Evolutionary conservation across 495 filamentous ascomycete genomes (phyloP).

Genomic region (Beverwykella pulmonaria): DNA sequence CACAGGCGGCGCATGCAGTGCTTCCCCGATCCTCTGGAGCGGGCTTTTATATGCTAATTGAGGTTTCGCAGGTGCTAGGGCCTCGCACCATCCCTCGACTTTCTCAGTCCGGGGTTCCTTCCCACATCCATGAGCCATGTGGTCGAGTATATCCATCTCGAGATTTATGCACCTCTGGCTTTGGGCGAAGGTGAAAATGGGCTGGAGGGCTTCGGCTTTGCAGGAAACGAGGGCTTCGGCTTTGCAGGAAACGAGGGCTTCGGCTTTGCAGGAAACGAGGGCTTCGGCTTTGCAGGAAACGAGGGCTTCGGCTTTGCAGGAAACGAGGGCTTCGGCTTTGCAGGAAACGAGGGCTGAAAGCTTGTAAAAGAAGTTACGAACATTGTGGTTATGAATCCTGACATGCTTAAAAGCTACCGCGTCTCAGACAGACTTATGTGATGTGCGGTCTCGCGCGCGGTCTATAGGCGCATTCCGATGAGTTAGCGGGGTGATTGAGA

Average conservation of each 20-base stretch:
- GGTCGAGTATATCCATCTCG: slow-evolving; percentile 11
- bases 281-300: slow-evolving; percentile 41
- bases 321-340: slow-evolving; percentile 43
- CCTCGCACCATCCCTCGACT: neutral
- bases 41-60: slow-evolving; percentile 33
- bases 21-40: slow-evolving; percentile 30
- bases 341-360: slow-evolving; percentile 42
- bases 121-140: neutral
- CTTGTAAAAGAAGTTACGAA: slow-evolving; percentile 56
- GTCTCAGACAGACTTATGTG: slow-evolving; percentile 19
- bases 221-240: slow-evolving; percentile 42
- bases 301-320: slow-evolving; percentile 41
- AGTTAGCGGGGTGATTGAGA: slow-evolving; percentile 42
- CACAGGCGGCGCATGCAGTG: slow-evolving; percentile 16
- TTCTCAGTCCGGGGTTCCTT: neutral
- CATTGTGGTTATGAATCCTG: slow-evolving; percentile 73
- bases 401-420: slow-evolving; percentile 49
- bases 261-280: slow-evolving; percentile 41
- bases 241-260: too few species aligned
- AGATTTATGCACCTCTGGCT: slow-evolving; percentile 41
- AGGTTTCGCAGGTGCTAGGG: slow-evolving; percentile 13
- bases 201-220: slow-evolving; percentile 43
- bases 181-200: slow-evolving; percentile 44
- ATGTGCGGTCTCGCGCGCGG: slow-evolving; percentile 7
- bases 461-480: slow-evolving; percentile 35